Evolutionary conservation across 108 stramenopile species (phyloP).

Genomic region (Pseudonitzschia delicatissima): DNA sequence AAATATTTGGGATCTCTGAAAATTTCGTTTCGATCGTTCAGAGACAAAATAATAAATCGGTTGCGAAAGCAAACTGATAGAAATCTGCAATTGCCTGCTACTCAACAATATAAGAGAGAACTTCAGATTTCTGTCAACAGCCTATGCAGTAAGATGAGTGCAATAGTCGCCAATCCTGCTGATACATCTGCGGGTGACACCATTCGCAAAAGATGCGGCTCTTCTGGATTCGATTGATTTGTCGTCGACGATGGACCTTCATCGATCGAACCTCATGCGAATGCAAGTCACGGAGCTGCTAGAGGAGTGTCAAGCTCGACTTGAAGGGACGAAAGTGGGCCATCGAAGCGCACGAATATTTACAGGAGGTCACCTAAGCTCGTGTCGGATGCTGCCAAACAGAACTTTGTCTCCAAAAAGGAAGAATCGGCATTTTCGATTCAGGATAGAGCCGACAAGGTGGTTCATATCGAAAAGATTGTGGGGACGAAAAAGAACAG

Average conservation of each 20-base stretch:
- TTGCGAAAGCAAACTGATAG: too few species aligned
- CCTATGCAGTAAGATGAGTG: too few species aligned
- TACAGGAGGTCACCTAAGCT: slow-evolving; percentile 29
- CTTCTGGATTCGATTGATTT: slow-evolving; percentile 45
- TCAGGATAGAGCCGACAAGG: slow-evolving; percentile 53
- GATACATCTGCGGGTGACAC: too few species aligned
- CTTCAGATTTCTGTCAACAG: too few species aligned
- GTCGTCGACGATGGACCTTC: slow-evolving; percentile 43
- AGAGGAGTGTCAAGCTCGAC: slow-evolving; percentile 49
- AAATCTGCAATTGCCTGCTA: too few species aligned
- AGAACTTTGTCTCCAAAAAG: neutral
- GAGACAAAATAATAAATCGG: too few species aligned
- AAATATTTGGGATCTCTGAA: too few species aligned
- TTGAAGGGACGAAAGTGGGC: slow-evolving; percentile 46
- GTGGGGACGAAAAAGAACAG: neutral
- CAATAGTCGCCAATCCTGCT: too few species aligned
- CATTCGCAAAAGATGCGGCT: slow-evolving; percentile 39
- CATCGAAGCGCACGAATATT: slow-evolving; percentile 40
- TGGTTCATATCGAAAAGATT: slow-evolving; percentile 29
- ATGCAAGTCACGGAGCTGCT: slow-evolving; percentile 65
- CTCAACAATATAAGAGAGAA: too few species aligned
- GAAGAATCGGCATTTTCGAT: slow-evolving; percentile 1
- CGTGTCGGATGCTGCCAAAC: neutral
- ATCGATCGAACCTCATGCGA: slow-evolving; percentile 68
- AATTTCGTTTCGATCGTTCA: too few species aligned